Percentiles rank a stretch among this genome's conserved stretches.
These are phyloP conservation scores for Madurella mycetomatis DNA, from an alignment of 2,329 filamentous ascomycete genomes.

Conservation along the genomic window DNA sequence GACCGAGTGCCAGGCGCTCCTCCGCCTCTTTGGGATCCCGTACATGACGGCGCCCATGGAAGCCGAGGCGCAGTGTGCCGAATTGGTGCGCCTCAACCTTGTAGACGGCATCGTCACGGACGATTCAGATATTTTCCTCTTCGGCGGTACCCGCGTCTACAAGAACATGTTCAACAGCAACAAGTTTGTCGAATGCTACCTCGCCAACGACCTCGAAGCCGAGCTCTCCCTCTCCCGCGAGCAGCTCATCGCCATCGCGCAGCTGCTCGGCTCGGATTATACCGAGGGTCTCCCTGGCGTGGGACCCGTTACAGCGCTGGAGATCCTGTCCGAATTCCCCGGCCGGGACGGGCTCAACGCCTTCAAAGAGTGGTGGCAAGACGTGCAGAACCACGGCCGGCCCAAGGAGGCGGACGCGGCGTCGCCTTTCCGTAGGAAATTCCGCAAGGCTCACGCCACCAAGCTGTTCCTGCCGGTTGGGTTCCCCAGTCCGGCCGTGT, in stretches of 20 bases:
- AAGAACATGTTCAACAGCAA: conserved; percentile 99
- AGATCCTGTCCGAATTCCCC: conserved; percentile 88
- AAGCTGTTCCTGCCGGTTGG: conserved; percentile 80
- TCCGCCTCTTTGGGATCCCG: conserved; percentile 86
- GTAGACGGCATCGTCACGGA: conserved; percentile 98
- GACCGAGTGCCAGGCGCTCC: conserved; percentile 84
- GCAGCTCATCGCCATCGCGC: conserved; percentile 83
- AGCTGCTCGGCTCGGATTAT: conserved; percentile 90
- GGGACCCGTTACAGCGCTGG: conserved; percentile 88
- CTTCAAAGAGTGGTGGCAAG: conserved; percentile 85
- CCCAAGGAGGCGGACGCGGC: conserved; percentile 57
- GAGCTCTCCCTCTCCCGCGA: conserved; percentile 84
- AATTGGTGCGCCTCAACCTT: conserved; percentile 77
- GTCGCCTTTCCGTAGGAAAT: conserved; percentile 75
- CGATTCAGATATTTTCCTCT: conserved; percentile 93
- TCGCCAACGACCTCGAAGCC: conserved; percentile 75
- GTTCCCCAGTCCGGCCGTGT: conserved; percentile 76
- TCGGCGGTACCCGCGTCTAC: conserved; percentile 93
- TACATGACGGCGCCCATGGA: conserved; percentile 99
- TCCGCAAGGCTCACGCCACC: conserved; percentile 70
- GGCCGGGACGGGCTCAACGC: conserved; percentile 56
- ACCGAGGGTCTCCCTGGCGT: conserved; percentile 88
- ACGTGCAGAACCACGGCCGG: conserved; percentile 65
- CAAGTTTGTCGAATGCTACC: conserved; percentile 96
- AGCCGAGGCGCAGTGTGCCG: conserved; percentile 94